Evolutionary conservation across 1,139 yeast species (phyloP).

Genomic region (Dujonia santamariae): DNA sequence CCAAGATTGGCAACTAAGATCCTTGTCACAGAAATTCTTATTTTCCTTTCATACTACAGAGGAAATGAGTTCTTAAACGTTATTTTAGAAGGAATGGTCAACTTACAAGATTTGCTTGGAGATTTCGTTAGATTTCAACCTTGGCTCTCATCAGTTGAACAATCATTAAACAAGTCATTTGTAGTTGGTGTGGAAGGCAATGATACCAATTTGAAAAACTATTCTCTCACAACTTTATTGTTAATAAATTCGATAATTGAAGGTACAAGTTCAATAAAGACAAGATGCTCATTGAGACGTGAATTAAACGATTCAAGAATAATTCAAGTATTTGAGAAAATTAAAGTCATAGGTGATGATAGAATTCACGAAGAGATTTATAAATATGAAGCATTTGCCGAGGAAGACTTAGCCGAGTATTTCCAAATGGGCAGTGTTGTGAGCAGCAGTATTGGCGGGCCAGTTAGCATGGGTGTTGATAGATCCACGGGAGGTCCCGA

Average conservation of each 20-base stretch:
- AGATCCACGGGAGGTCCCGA: slow-evolving; percentile 1
- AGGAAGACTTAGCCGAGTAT: slow-evolving; percentile 33
- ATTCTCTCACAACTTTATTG: slow-evolving; percentile 43
- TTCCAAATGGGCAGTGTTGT: slow-evolving; percentile 1
- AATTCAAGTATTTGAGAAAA: slow-evolving; percentile 33
- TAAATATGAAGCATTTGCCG: slow-evolving; percentile 38
- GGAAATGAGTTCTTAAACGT: slow-evolving; percentile 22
- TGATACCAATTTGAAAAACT: slow-evolving; percentile 33
- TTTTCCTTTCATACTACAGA: slow-evolving; percentile 30
- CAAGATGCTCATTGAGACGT: slow-evolving; percentile 33
- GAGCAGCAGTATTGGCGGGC: slow-evolving; percentile 5
- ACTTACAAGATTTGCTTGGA: slow-evolving; percentile 34
- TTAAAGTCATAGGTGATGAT: slow-evolving; percentile 32
- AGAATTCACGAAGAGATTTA: slow-evolving; percentile 46
- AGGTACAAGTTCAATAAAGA: slow-evolving; percentile 27
- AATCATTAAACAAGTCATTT: slow-evolving; percentile 15
- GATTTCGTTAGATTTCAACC: slow-evolving; percentile 39
- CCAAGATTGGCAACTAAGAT: slow-evolving; percentile 42
- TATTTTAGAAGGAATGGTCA: slow-evolving; percentile 32
- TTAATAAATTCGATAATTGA: slow-evolving; percentile 41
- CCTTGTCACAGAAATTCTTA: slow-evolving; percentile 41
- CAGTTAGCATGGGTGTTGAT: slow-evolving; percentile 6
- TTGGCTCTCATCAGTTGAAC: slow-evolving; percentile 39
- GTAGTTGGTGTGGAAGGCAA: slow-evolving; percentile 27
- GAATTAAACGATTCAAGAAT: slow-evolving; percentile 43